These are phyloP conservation scores for Begonia peltatifolia DNA, from an alignment of 306 rosid genomes.

Conservation along the genomic window DNA sequence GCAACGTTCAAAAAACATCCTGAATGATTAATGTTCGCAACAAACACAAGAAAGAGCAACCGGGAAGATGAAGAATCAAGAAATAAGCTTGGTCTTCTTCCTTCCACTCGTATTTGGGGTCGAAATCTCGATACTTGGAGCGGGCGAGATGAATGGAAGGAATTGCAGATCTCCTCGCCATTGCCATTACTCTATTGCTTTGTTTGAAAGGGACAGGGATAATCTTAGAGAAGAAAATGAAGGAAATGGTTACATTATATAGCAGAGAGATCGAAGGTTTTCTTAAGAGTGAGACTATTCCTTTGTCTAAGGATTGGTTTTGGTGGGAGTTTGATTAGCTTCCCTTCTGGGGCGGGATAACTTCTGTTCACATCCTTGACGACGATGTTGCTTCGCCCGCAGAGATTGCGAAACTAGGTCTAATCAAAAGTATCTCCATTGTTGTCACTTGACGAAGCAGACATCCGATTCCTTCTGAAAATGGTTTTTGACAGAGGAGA, in stretches of 20 bases:
- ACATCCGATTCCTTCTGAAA: no score
- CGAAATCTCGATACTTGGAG: slow-evolving; percentile 13
- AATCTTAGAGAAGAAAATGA: background rate
- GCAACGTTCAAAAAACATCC: background rate
- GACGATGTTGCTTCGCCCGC: no score
- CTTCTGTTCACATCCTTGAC: no score
- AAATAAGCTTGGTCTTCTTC: slow-evolving; percentile 15
- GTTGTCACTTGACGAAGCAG: no score
- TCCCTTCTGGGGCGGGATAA: background rate
- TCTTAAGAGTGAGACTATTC: background rate
- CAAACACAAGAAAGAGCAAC: slow-evolving; percentile 8
- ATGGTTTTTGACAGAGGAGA: no score
- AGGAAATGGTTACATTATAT: background rate
- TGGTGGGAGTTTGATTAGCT: background rate
- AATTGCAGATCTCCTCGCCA: background rate
- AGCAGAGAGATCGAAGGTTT: background rate
- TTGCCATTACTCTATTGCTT: background rate
- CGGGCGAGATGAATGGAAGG: background rate
- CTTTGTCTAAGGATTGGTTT: background rate
- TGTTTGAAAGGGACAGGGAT: background rate
- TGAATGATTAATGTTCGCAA: background rate
- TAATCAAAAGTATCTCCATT: no score
- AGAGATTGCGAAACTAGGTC: no score
- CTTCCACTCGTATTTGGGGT: slow-evolving; percentile 16
- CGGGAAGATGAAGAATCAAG: slow-evolving; percentile 26